Evolutionary conservation across 2,329 filamentous ascomycete genomes (phyloP), one percentile per base, ranked within the genome.

Genomic region (Dactylonectria estremocensis): DNA sequence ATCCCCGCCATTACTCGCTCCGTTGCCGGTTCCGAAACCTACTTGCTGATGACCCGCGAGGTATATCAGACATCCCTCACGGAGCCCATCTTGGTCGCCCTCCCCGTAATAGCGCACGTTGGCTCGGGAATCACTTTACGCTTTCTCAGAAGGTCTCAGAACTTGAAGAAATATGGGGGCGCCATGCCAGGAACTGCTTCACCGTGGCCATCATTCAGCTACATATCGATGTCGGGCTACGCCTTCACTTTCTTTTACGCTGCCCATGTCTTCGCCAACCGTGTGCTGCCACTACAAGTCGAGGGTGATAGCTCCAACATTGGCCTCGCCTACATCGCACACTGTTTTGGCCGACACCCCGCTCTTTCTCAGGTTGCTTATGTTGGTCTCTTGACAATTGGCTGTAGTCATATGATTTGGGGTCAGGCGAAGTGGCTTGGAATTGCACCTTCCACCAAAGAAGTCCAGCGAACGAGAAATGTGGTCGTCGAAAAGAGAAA

Each of bases 231-330:
- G 2, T 87, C 93, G 0, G 95, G 96, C 1, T 98, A 95, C 78
- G 81, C 86, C 0, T 85, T 97, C 18, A 79, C 89, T 1, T 87
- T 88, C 0, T 82, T 95, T 20, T 85, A 95, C 28, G 84, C 87
- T 1, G 89, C 89, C 6, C 95, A 98, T 80, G 87, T 92, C 3
- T 88, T 91, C 69, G 86, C 95, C 65, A 97, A 97, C 79, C 89
- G 95, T 37, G 81, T 90, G 3, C 84, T 97, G 28, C 95, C 96
- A 2, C 80, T 95, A 37, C 84, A 89, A 31, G 88, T 94, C 50
- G 93, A 97, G 61, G 95, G 95, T 7, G 94, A 95, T 66, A 95
- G 91, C 75, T 93, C 93, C n/a, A 92, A 95, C 61, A 91, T 98
- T 46, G 93, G 93, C 0, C 84, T 98, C 13, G 91, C 90, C 13